Percentiles rank a stretch among this genome's conserved stretches.
Evolutionary conservation across 2,329 filamentous ascomycete genomes (phyloP).

Genomic region (Cladosporium sp.): DNA sequence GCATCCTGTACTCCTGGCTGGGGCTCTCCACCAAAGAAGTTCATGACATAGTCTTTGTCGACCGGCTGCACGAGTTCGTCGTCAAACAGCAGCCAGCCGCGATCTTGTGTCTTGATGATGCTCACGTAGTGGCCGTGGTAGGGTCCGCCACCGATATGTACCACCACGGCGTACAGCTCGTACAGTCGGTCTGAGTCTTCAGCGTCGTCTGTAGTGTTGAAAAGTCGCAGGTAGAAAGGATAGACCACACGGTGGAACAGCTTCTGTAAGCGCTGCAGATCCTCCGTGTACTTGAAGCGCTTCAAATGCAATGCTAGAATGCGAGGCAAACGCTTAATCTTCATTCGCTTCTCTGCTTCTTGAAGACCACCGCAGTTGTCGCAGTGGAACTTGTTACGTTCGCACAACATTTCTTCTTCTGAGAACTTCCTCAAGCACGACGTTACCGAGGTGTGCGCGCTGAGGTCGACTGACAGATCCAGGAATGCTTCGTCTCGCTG

Average conservation of each 20-base stretch:
- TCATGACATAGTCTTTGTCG: slow-evolving; percentile 91
- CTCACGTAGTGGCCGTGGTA: slow-evolving; percentile 98
- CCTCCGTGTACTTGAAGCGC: slow-evolving; percentile 97
- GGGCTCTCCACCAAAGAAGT: slow-evolving; percentile 89
- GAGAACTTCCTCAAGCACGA: slow-evolving; percentile 95
- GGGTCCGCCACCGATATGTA: slow-evolving; percentile 94
- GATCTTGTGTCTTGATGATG: slow-evolving; percentile 95
- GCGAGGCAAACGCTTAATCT: slow-evolving; percentile 90
- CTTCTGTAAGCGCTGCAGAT: slow-evolving; percentile 89
- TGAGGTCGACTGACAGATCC: slow-evolving; percentile 92
- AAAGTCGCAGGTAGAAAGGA: slow-evolving; percentile 91
- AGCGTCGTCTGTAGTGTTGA: slow-evolving; percentile 95
- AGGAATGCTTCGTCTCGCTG: slow-evolving; percentile 94
- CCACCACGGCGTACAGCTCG: slow-evolving; percentile 94
- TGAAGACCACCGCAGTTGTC: slow-evolving; percentile 95
- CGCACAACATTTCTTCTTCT: slow-evolving; percentile 96
- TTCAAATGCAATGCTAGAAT: slow-evolving; percentile 92
- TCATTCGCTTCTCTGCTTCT: slow-evolving; percentile 98
- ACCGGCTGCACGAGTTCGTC: slow-evolving; percentile 99
- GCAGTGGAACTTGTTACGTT: slow-evolving; percentile 98
- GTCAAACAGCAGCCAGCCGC: slow-evolving; percentile 94
- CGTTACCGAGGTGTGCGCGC: slow-evolving; percentile 93
- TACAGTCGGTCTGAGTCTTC: slow-evolving; percentile 92
- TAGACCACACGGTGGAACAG: slow-evolving; percentile 96
- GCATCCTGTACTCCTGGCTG: slow-evolving; percentile 52